Base-by-base conservation (phyloP, 139 green algal genomes). In the Tetradesmus obliquus region DNA sequence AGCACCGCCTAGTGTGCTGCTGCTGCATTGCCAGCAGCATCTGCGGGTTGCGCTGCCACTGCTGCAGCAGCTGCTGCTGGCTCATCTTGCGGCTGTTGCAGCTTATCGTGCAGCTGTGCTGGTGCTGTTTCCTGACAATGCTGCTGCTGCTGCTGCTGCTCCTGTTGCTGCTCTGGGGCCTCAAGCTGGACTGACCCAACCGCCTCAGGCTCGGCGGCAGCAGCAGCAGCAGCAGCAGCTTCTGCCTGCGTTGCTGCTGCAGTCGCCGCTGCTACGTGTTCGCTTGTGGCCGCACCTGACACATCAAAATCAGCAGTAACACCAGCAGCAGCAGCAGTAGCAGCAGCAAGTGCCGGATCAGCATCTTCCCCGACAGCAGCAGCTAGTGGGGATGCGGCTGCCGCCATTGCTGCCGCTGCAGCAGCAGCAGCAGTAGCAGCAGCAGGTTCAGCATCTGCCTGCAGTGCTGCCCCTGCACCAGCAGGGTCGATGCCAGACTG, bases 181-280 rank as follows among this genome's bases (percentile, higher is more conserved):
- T 20, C 4, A 86, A 5, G 9, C 32, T 45, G 32, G 32, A 45
- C 32, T 45, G 32, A 45, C 32, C 32, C 32, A 45, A 45, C 32
- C 32, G 32, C 32, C 32, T 45, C 32, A 45, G 32, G 32, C 32
- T 45, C 32, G 32, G 32, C 32, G 32, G 51, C 53, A 20, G 3
- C 22, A 4, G 24, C 45, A 82, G 86, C 86, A 82, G 66, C 86
- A 82, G 32, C 66, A 82, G 69, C 58, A 88, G 66, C 86, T 22
- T 15, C 10, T 71, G 60, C 32, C 32, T 45, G 32, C 32, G 32
- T 13, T 4, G 9, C 60, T 22, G 60, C 60, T 71, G 2, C 60
- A 20, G 60, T 13, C 60, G 15, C 10, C 60, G 60, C 3, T 71
- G 60, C 60, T 71, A 13, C 8, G 2, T 71, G 60, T 13, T 71